These are phyloP conservation scores for Dendrobium huoshanense DNA, from an alignment of 106 monocot species.

Conservation along the genomic window DNA sequence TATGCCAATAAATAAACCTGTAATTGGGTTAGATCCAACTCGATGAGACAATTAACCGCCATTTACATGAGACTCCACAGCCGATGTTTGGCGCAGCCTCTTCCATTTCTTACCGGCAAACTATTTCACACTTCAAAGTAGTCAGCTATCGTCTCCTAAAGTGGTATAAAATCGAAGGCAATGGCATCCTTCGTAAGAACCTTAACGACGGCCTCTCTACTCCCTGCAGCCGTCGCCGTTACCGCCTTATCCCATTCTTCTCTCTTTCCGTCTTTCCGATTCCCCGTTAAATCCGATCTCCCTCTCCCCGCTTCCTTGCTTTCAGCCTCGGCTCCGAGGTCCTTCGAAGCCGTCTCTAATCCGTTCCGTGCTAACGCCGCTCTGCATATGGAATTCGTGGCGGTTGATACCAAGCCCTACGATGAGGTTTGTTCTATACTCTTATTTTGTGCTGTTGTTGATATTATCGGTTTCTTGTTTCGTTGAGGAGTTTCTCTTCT, in stretches of 20 bases:
- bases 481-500: neutral
- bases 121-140: too few relatives aligned
- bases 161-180: neutral
- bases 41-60: too few relatives aligned
- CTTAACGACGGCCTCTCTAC: neutral
- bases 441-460: neutral
- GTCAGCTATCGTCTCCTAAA: too few relatives aligned
- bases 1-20: too few relatives aligned
- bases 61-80: too few relatives aligned
- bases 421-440: neutral
- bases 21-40: too few relatives aligned
- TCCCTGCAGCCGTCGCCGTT: slow-evolving; percentile 1
- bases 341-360: neutral
- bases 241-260: slow-evolving; percentile 3
- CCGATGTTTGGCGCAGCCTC: too few relatives aligned
- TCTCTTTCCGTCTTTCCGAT: neutral
- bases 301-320: neutral
- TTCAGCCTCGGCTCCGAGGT: neutral
- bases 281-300: neutral
- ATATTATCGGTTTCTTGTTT: neutral
- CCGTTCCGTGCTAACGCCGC: neutral
- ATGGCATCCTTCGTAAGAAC: slow-evolving; percentile 7
- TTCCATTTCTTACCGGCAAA: too few relatives aligned
- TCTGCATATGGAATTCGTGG: slow-evolving; percentile 2
- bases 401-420: neutral